Evolutionary conservation across 2,329 filamentous ascomycete genomes (phyloP).

Genomic region (Bertia moriformis): DNA sequence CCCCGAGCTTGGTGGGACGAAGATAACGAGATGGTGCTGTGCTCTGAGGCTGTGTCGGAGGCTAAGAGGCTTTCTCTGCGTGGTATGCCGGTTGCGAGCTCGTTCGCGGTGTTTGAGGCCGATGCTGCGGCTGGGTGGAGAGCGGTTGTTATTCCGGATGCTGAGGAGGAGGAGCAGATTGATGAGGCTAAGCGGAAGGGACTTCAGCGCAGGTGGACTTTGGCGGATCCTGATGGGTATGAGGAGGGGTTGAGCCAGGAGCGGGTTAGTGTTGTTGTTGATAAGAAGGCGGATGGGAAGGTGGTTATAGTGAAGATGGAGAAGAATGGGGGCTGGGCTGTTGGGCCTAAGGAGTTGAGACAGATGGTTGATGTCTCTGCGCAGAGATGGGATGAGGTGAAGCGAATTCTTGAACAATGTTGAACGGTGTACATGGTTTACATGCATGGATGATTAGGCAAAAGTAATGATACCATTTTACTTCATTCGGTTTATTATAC

Average conservation of each 20-base stretch:
- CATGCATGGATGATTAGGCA: too few species aligned
- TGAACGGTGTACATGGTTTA: too few species aligned
- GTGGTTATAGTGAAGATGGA: slow-evolving; percentile 8
- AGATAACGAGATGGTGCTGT: slow-evolving; percentile 67
- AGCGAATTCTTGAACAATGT: neutral
- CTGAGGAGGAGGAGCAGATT: slow-evolving; percentile 30
- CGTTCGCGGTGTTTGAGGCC: slow-evolving; percentile 64
- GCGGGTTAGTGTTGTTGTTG: slow-evolving; percentile 69
- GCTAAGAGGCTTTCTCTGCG: slow-evolving; percentile 41
- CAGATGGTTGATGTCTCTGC: neutral
- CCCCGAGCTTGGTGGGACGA: slow-evolving; percentile 72
- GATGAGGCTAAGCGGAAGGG: slow-evolving; percentile 31
- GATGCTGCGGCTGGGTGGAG: slow-evolving; percentile 22
- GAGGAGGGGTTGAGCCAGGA: slow-evolving; percentile 80
- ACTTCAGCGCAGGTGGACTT: slow-evolving; percentile 50
- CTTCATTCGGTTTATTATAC: too few species aligned
- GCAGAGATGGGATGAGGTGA: slow-evolving; percentile 1
- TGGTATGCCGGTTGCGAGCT: slow-evolving; percentile 61
- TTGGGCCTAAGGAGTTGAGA: neutral
- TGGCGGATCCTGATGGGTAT: slow-evolving; percentile 77
- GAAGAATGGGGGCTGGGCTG: neutral
- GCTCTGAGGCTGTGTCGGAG: slow-evolving; percentile 42
- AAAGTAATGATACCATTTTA: neutral
- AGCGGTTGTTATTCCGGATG: slow-evolving; percentile 16
- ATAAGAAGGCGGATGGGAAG: slow-evolving; percentile 34